Evolutionary conservation across 768 basidiomycete species (phyloP), one percentile per base, ranked within the genome.

Genomic region (Amanita rimosa): DNA sequence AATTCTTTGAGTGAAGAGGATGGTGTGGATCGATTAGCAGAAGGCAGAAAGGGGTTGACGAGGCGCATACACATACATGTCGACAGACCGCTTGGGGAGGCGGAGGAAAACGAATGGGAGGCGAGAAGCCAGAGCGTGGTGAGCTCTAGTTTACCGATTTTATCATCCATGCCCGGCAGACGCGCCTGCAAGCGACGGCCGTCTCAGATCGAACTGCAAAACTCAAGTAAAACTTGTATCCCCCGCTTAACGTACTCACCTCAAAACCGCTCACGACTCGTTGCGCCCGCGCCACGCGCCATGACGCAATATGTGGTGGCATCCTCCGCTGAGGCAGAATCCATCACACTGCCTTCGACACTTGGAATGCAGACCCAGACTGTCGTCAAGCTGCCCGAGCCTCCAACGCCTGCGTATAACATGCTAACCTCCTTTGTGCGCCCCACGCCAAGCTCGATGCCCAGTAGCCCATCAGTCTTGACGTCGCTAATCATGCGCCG

Each of bases 261-360:
- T 40, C 74, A 74, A 46, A 67, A 70, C 38, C 74, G 81, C 21
- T 69, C 70, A 36, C 62, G 72, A 41, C 72, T 86, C 26, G 64
- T 88, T 46, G 65, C 85, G 0, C 83, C 79, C 22, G 73, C 87
- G 7, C 85, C 87, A 1, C 74, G 85, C 34, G 84, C 87, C 2
- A 58, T 90, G 33, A 88, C 87, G 1, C 81, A 85, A 61, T 86
- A 81, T 56, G 71, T 84, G 33, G 80, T 74, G 35, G 47, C 40
- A 46, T 76, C 80, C 8, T 67, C 71, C 3, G 64, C 73, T 22
- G 75, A 79, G 55, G 66, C 72, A 11, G 65, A 70, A n/a, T 55
- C 66, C 6, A 77, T 89, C 41, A 56, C 68, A 9, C 63, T 89
- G 1, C 86, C 86, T 5, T 79, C 83, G 6, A 89, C 86, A 0